These are phyloP conservation scores for Hericium alpestre DNA, from an alignment of 768 basidiomycete species.

Conservation along the genomic window DNA sequence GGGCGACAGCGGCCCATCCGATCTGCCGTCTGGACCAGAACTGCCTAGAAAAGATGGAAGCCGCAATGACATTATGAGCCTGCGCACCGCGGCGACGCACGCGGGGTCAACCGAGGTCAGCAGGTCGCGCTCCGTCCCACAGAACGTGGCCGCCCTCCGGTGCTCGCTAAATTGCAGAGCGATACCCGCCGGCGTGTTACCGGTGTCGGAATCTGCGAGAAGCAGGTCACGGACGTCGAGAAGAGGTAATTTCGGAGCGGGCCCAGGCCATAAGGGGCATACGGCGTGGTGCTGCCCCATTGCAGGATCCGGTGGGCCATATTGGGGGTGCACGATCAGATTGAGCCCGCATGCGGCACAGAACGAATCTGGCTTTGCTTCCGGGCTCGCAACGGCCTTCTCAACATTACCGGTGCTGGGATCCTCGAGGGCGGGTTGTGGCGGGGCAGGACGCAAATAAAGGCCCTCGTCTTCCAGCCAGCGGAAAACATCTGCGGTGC, in stretches of 20 bases:
- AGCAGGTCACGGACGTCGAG: not conserved
- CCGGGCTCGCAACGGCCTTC: not conserved
- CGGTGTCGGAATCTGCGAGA: not conserved
- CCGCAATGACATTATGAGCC: not conserved
- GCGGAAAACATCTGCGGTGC: conserved; percentile 31
- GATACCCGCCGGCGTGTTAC: not conserved
- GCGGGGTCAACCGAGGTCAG: conserved; percentile 19
- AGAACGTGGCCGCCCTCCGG: not conserved
- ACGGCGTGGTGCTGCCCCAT: not conserved
- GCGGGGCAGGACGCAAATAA: conserved; percentile 24
- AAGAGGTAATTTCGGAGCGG: not conserved
- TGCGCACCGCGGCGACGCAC: conserved; percentile 16
- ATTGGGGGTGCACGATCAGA: not conserved
- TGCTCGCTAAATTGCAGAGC: not conserved
- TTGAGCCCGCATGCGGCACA: not conserved
- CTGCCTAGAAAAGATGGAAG: conserved; percentile 2
- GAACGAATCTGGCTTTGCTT: not conserved
- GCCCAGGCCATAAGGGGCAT: not conserved
- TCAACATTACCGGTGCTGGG: not conserved
- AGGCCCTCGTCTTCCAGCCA: conserved; percentile 33
- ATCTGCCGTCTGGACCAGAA: not conserved
- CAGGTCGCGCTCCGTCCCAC: conserved; percentile 12
- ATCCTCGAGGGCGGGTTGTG: conserved; percentile 5
- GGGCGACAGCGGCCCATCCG: not conserved
- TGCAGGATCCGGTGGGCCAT: not conserved